These are phyloP conservation scores for Bacidia gigantensis DNA, from an alignment of 495 filamentous ascomycete species.

Conservation along the genomic window DNA sequence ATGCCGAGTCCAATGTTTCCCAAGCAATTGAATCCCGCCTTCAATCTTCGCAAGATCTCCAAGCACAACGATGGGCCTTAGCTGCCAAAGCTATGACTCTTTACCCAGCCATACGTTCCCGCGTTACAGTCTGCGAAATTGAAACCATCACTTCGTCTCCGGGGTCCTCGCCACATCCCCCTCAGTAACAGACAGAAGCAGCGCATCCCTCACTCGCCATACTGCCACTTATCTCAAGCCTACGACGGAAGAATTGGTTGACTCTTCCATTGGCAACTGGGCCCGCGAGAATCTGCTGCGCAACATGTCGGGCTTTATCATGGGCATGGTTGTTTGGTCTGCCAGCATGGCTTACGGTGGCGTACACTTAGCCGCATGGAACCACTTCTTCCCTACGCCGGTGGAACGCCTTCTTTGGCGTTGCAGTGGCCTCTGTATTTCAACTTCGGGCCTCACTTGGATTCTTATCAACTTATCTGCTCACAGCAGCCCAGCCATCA, in stretches of 20 bases:
- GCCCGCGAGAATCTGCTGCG: slow-evolving; percentile 7
- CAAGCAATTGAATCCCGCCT: no score
- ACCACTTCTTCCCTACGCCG: slow-evolving; percentile 19
- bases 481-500: background rate
- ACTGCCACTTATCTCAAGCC: background rate
- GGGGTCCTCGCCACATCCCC: no score
- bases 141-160: no score
- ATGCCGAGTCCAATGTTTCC: no score
- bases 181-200: no score
- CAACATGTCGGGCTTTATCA: slow-evolving; percentile 1
- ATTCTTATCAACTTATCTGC: slow-evolving; percentile 4
- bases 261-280: background rate
- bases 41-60: no score
- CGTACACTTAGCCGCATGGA: slow-evolving; percentile 22
- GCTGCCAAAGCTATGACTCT: no score
- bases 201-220: no score
- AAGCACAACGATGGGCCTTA: no score
- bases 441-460: slow-evolving; percentile 3
- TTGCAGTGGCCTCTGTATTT: slow-evolving; percentile 12
- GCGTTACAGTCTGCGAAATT: no score
- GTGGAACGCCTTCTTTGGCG: slow-evolving; percentile 22
- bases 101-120: no score
- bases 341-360: slow-evolving; percentile 13
- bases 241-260: background rate
- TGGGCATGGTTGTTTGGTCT: slow-evolving; percentile 9